Base-by-base conservation (phyloP, 2,329 filamentous ascomycete species). In the Xylaria sp. region DNA sequence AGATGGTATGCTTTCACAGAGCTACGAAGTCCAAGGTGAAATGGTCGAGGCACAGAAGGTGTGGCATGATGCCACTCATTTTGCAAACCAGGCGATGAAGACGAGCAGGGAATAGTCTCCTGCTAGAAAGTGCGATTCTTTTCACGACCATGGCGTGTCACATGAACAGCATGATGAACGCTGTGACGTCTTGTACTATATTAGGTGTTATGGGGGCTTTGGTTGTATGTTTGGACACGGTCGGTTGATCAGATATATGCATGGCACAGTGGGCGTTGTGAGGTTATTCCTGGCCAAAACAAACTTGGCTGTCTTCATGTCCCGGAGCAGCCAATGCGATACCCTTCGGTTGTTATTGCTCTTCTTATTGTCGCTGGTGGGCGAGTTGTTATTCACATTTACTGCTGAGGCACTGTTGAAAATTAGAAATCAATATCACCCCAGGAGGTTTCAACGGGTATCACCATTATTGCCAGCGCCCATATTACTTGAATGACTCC, bases 1-100 rank as follows among this genome's bases (percentile, higher is more conserved):
- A 0, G 90, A 92, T 73, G 91, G 91, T 25, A 91, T 96, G 87
- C 84, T 95, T 57, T 90, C 90, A 0, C 89, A 93, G 75, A 93
- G 90, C 25, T 87, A 91, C 72, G 92, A 94, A 74, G 87, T 92
- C 65, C 89, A 92, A 76, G 92, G 92, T 25, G 89, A 91, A 74
- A 78, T 78, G 13, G 81, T 81, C 3, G 86, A 90, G 71, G 87
- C 88, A n/a, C 84, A 86, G 73, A 87, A 81, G 41, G 72, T 72
- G 15, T 77, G 74, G 74, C 69, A 74, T 56, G 73, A 77, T 60
- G 77, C 74, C 20, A 74, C 72, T 50, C 69, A 70, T 28, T 77
- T 76, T 62, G 74, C 77, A 34, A 73, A 66, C 10, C 73, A 76
- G 70, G 76, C 76, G 1, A 73, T 77, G 31, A 74, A 73, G 69